Base-by-base conservation (phyloP, 2,329 filamentous ascomycete genomes). In the Byssothecium circinans region DNA sequence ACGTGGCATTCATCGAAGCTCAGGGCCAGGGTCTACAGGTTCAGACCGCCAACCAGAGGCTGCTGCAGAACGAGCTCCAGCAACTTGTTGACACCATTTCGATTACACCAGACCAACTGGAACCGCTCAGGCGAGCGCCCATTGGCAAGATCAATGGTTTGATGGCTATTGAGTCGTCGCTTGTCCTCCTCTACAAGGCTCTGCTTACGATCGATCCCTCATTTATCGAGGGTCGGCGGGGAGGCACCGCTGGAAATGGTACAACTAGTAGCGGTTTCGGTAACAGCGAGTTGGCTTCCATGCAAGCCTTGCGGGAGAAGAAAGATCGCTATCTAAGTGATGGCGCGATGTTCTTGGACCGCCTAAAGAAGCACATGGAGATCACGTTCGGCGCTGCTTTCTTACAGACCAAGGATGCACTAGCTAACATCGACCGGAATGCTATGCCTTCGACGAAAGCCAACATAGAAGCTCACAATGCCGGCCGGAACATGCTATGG, bases 21-120 rank as follows among this genome's bases (percentile, higher is more conserved):
- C 94, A 99, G 71, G 91, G 90, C 6, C 92, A 99, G 73, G 94
- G 94, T 76, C 77, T 99, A 38, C 94, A 99, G 64, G 92, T 99
- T 6, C 94, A 97, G 72, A 92, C 92, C 17, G 90, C 94, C 33
- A 99, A 99, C 62, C 94, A 99, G 69, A 96, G 96, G 69, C 81
- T 96, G 22, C 80, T 99, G 38, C 90, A 92, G 69, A 89, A 86
- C 53, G 94, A 99, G 70, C 80, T 99, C 1, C 85, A 95, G 67
- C 88, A 86, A 27, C 78, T 97, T n/a, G 80, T 99, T 19, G 86
- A 91, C 57, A 96, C 90, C 0, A 91, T 95, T 45, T 91, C 91
- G 10, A 95, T 97, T 47, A 91, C 90, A 4, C 76, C 82, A 1
- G 77, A 83, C 33, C 86, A 92, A 53, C 80, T 99, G 14, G 83